Evolutionary conservation across 371 early-diverging fungal species (phyloP), one percentile per base, ranked within the genome.

Genomic region (Mortierella sp.): DNA sequence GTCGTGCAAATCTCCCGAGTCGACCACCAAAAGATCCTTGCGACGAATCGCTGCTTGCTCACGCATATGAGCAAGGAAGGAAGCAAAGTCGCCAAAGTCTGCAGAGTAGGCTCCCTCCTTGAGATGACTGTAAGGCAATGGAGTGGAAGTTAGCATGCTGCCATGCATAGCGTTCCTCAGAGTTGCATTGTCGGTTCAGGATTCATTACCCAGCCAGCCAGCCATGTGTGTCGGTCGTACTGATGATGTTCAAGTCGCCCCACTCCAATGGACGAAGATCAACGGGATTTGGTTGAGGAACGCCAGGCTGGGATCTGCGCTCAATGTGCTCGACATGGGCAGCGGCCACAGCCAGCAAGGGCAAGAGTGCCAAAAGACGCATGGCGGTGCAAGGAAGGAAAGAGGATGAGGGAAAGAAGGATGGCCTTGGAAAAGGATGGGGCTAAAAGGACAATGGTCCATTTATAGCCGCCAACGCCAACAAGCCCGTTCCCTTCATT

Each of bases 11-110:
- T 73, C 74, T 14, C 58, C 61, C 49, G 67, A 84, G 63, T 88
- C 89, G 7, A 86, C 78, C 4, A 88, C 78, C 63, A 88, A 84
- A 24, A 88, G 59, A 67, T 86, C 85, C 71, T 82, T 84, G 52
- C 71, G 73, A 9, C 79, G 54, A 25, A 72, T 57, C n/a, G 51
- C 44, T 16, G 86, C 80, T 56, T 83, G 80, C 60, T 86, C 58
- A 49, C 82, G 82, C 86, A 86, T 86, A 44, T 80, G 67, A 19
- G 57, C 24, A 73, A 79, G 54, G 63, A 86, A 86, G 5, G 86
- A 86, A 47, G 84, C 82, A 69, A 86, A 84, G 55, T 86, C 86
- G 29, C 86, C 86, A 50, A 86, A 71, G 54, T 86, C 86, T 6
- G 81, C 86, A 40, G 81, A 84, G 63, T 81, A 84, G 2, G 79